Percentiles rank a stretch among this genome's conserved stretches.
Evolutionary conservation across 176 grass and related monocot genomes (phyloP).

Genomic region (Hyparrhenia diplandra): DNA sequence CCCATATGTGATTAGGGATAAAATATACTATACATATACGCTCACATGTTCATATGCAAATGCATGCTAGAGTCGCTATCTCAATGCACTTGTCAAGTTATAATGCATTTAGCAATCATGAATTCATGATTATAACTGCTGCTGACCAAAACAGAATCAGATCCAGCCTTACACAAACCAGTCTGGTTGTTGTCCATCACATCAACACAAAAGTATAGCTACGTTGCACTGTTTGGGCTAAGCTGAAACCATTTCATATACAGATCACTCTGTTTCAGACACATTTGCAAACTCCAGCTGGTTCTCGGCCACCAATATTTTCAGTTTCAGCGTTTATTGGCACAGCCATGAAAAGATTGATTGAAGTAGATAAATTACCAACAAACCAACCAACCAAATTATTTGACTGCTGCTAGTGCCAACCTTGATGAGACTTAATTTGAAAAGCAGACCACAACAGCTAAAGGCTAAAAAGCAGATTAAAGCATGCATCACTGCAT

Average conservation of each 20-base stretch:
- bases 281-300: neutral
- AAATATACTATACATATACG: neutral
- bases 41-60: neutral
- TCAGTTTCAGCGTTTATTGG: neutral
- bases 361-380: neutral
- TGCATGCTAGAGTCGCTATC: neutral
- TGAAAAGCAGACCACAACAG: neutral
- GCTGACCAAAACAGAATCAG: conserved; percentile 6
- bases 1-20: neutral
- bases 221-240: neutral
- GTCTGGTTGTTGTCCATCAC: conserved; percentile 22
- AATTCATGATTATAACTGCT: neutral
- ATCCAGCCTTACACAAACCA: neutral
- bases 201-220: conserved; percentile 8
- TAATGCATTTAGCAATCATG: neutral
- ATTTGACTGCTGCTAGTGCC: neutral
- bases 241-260: neutral
- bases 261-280: neutral
- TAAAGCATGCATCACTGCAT: neutral
- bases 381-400: neutral
- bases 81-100: neutral
- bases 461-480: neutral
- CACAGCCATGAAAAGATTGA: neutral
- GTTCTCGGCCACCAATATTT: neutral
- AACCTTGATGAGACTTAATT: neutral